Evolutionary conservation across 2,329 filamentous ascomycete species (phyloP).

Genomic region (Cladosporium oxysporum): DNA sequence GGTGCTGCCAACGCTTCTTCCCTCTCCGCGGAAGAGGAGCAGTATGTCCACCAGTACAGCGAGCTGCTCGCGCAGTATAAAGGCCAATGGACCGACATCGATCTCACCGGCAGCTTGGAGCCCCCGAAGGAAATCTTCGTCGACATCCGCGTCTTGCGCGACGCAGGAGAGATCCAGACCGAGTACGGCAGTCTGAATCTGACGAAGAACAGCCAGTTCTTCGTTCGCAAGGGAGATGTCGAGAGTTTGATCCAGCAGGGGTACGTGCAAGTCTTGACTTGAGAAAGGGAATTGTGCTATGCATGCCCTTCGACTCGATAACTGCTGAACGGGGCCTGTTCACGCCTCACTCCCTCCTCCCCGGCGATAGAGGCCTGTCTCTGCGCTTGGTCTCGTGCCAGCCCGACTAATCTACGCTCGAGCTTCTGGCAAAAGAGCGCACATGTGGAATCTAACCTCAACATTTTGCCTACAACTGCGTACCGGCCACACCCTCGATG

Average conservation of each 20-base stretch:
- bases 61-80: constrained; percentile 95
- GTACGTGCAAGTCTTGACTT: constrained; percentile 87
- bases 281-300: constrained; percentile 48
- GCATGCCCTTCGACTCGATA: neutral
- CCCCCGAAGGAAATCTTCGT: constrained; percentile 96
- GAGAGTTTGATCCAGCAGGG: constrained; percentile 92
- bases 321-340: neutral
- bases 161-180: constrained; percentile 97
- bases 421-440: neutral
- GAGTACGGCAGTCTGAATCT: constrained; percentile 98
- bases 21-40: constrained; percentile 92
- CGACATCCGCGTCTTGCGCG: constrained; percentile 91
- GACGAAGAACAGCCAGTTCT: constrained; percentile 98
- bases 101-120: constrained; percentile 89
- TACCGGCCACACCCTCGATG: no score
- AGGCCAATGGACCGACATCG: constrained; percentile 97
- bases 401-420: neutral
- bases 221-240: constrained; percentile 92
- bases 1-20: constrained; percentile 8
- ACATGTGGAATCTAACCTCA: neutral
- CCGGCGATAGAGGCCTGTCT: neutral
- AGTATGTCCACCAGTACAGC: constrained; percentile 89
- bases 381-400: neutral
- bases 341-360: neutral
- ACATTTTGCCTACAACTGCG: neutral